Conservation (phyloP, 164 flowering plant species). For the Liquidambar formosana region DNA sequence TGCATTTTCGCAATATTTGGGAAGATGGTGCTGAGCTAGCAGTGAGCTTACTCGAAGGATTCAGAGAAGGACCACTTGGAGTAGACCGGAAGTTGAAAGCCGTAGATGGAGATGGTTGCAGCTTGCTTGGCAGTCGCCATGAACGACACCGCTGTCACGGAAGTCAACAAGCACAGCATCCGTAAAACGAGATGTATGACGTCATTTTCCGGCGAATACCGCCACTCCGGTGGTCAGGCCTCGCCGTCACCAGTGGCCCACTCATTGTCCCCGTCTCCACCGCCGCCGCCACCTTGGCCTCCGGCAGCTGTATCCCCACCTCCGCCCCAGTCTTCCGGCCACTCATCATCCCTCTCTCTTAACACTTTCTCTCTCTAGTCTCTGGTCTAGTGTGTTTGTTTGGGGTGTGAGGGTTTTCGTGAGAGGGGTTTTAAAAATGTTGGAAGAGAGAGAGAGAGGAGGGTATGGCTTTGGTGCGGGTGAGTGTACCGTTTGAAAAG, state of each 20-base stretch:
- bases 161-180: conserved; percentile 43
- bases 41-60: conserved; percentile 78
- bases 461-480: background rate
- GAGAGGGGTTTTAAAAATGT: background rate
- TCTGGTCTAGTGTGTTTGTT: no score
- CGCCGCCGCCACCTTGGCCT: conserved; percentile 29
- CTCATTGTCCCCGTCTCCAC: conserved; percentile 36
- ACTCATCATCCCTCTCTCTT: conserved; percentile 8
- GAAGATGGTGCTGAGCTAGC: no score
- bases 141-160: conserved; percentile 43
- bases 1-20: background rate
- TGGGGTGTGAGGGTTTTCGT: background rate
- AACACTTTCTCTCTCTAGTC: conserved; percentile 6
- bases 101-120: conserved; percentile 50
- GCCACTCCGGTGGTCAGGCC: conserved; percentile 6
- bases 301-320: conserved; percentile 39
- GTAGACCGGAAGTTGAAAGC: conserved; percentile 61
- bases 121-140: conserved; percentile 66
- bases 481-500: background rate
- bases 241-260: conserved; percentile 32
- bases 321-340: conserved; percentile 6
- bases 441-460: background rate
- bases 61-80: conserved; percentile 82
- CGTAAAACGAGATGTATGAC: conserved; percentile 39
- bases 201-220: conserved; percentile 36